These are phyloP conservation scores for Laguncularia racemosa DNA, from an alignment of 345 rosid species.

Conservation along the genomic window DNA sequence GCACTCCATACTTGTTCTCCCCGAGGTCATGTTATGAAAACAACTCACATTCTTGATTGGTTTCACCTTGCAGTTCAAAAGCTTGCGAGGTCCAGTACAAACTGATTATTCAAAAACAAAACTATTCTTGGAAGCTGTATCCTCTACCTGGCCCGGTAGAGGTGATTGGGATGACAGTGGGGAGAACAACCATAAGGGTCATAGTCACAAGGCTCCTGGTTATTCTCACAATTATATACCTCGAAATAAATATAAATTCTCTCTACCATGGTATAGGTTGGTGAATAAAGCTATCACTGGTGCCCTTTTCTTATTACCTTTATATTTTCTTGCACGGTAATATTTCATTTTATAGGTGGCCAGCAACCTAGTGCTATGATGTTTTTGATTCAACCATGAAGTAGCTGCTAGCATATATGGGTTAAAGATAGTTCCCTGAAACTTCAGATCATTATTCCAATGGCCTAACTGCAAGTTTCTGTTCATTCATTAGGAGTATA, in stretches of 20 bases:
- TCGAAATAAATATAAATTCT: slow-evolving; percentile 33
- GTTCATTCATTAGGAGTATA: slow-evolving; percentile 35
- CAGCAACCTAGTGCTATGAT: too few relatives aligned
- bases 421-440: neutral
- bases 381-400: too few relatives aligned
- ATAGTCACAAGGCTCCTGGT: slow-evolving; percentile 13
- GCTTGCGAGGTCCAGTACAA: neutral
- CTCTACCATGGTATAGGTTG: slow-evolving; percentile 56
- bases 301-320: neutral
- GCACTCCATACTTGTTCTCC: neutral
- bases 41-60: neutral
- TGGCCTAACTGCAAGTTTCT: neutral
- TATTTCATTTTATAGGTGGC: neutral
- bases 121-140: too few relatives aligned
- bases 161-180: slow-evolving; percentile 18
- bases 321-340: neutral
- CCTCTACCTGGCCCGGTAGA: neutral
- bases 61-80: slow-evolving; percentile 2
- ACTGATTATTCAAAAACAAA: neutral
- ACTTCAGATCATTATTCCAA: slow-evolving; percentile 2
- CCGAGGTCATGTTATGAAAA: neutral
- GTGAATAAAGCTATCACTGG: slow-evolving; percentile 12
- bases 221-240: slow-evolving; percentile 11
- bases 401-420: too few relatives aligned
- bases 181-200: slow-evolving; percentile 11